Base-by-base conservation (phyloP, 352 stramenopile genomes). In the Phytophthora vignae region DNA sequence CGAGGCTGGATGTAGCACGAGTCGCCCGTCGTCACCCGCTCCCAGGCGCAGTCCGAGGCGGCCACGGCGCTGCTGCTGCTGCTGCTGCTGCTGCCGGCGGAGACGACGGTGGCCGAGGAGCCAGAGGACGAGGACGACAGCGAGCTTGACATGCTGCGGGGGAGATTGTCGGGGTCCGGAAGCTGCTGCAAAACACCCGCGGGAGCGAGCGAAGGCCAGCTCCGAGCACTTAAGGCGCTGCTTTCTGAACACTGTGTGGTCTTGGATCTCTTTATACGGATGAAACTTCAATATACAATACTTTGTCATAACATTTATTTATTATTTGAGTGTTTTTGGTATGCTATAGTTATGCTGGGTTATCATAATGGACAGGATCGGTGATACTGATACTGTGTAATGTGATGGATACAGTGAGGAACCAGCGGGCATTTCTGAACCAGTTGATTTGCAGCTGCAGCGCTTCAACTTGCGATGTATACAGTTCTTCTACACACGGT, bases 11-110 rank as follows among this genome's bases (percentile, higher is more conserved):
- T 22, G 52, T 67, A 70, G 71, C 84, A 91, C 46, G 64, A 63
- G 42, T 79, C 53, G 27, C 25, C 54, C 31, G 67, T 56, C 12
- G 55, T 74, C 42, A 79, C 69, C 53, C 78, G 73, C 40, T 77
- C 71, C 73, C 76, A 91, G 27, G 75, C 83, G 68, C 83, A 91
- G 17, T 75, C 71, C n/a, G 74, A 81, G n/a, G 74, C 52, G 12
- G 49, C 56, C 38, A 52, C 58, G 49, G 55, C 25, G 25, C 65
- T 64, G 22, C n/a, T n/a, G n/a, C n/a, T n/a, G n/a, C 0, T 9
- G 25, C 25, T 29, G 25, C 29, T 33, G 29, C 44, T 44, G 15
- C 42, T 49, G n/a, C 44, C 15, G 17, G 49, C 36, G 12, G 11
- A 22, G 3, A 57, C 50, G 5, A 61, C 36, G 25, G 9, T n/a